These are phyloP conservation scores for Linanthus parryae DNA, from an alignment of 148 eudicot genomes.

Conservation along the genomic window DNA sequence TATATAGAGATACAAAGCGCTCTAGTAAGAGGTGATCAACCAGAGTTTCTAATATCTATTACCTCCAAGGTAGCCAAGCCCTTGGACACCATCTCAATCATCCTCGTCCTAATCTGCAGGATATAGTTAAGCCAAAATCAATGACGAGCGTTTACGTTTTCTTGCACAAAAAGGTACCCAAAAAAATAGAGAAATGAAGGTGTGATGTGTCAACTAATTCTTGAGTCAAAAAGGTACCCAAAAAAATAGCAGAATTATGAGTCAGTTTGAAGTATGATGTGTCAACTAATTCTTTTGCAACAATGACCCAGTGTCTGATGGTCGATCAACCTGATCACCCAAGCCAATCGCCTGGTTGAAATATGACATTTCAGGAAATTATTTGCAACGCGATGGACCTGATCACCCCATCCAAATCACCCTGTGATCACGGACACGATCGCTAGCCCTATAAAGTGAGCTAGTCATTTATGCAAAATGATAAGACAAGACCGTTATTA, in stretches of 20 bases:
- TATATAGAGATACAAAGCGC: too few species aligned
- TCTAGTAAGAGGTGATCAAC: constrained; percentile 2
- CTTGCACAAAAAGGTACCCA: too few species aligned
- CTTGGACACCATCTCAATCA: constrained; percentile 87
- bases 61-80: constrained; percentile 93
- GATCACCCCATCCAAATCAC: background rate
- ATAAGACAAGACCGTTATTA: background rate
- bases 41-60: too few species aligned
- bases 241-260: background rate
- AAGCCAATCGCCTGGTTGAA: background rate
- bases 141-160: too few species aligned
- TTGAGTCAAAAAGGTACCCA: background rate
- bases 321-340: constrained; percentile 2
- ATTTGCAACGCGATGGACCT: background rate
- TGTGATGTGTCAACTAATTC: background rate
- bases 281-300: too few species aligned
- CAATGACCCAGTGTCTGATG: too few species aligned
- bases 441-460: background rate
- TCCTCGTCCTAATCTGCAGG: constrained; percentile 71
- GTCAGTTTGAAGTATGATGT: too few species aligned
- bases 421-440: background rate
- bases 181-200: background rate
- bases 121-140: background rate
- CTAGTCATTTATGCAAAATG: background rate
- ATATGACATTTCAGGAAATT: background rate